These are phyloP conservation scores for Tulasnella calospora DNA, from an alignment of 768 basidiomycete genomes.

Conservation along the genomic window DNA sequence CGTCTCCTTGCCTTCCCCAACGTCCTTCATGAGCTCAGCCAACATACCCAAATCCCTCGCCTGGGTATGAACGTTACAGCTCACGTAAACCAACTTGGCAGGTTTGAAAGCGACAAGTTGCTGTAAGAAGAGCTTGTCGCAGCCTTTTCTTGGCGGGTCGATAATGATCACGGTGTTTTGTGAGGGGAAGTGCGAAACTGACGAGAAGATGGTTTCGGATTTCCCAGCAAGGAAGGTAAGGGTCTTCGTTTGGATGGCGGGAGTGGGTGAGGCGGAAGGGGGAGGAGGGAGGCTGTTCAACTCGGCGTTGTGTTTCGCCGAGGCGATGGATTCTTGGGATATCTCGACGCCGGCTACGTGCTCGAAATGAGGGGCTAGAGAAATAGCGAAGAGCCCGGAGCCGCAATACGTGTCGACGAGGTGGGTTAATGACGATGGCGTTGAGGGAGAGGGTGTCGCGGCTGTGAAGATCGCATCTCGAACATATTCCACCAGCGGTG, in stretches of 20 bases:
- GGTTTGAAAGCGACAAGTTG: conserved; percentile 50
- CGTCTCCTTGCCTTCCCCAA: conserved; percentile 37
- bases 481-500: conserved; percentile 80
- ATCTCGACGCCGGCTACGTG: conserved; percentile 88
- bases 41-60: conserved; percentile 82
- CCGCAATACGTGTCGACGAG: conserved; percentile 96
- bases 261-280: neutral
- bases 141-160: conserved; percentile 94
- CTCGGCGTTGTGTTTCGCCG: conserved; percentile 59
- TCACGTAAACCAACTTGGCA: conserved; percentile 77
- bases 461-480: conserved; percentile 57
- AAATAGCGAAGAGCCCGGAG: conserved; percentile 80
- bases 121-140: conserved; percentile 56
- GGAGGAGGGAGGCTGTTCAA: conserved; percentile 53
- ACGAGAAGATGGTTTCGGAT: conserved; percentile 77
- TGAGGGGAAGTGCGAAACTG: conserved; percentile 60
- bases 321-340: conserved; percentile 61
- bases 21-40: conserved; percentile 43
- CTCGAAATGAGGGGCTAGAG: conserved; percentile 67
- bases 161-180: conserved; percentile 65
- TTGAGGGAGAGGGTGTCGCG: neutral
- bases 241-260: conserved; percentile 42
- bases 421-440: conserved; percentile 52
- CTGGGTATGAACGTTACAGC: conserved; percentile 93
- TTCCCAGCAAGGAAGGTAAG: conserved; percentile 70